These are phyloP conservation scores for Colletotrichum noveboracense DNA, from an alignment of 2,329 filamentous ascomycete genomes.

Conservation along the genomic window DNA sequence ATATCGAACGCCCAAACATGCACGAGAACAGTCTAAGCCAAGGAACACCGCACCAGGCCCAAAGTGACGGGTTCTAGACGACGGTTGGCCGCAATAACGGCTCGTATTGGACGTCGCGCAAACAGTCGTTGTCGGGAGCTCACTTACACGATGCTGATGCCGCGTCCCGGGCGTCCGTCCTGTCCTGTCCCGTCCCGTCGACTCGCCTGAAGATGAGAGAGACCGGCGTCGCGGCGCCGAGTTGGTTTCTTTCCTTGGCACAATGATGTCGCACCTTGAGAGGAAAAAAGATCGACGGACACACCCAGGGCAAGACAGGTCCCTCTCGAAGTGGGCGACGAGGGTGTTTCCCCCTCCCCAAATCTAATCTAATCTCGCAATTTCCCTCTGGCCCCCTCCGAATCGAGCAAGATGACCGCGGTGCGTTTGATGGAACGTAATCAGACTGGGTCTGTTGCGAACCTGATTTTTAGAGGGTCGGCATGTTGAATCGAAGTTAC, in stretches of 20 bases:
- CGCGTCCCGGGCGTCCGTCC: not conserved
- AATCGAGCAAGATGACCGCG: conserved; percentile 6
- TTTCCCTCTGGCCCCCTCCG: not conserved
- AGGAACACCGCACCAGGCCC: not conserved
- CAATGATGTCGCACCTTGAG: not conserved
- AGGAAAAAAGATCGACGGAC: not conserved
- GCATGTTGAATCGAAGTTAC: not conserved
- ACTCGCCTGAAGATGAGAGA: not conserved
- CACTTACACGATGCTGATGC: not conserved
- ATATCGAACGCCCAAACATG: not conserved
- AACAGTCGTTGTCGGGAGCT: not conserved
- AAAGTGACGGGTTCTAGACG: not conserved
- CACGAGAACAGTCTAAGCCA: not conserved
- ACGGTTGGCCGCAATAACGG: not conserved
- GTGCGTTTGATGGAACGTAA: not conserved
- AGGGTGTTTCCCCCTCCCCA: not conserved
- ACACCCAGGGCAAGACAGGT: not conserved
- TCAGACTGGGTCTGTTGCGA: not conserved
- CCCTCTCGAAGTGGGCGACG: not conserved
- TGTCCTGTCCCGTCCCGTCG: not conserved
- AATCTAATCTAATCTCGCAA: conserved; percentile 12
- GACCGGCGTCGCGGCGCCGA: not conserved
- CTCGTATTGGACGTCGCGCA: not conserved
- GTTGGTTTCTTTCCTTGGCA: not conserved
- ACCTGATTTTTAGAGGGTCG: conserved; percentile 13